A percentile compares a stretch with the other conserved stretches of the same genome.
Conservation (phyloP, 805 yeast species). For the Ogataea nakhonphanomensis region DNA sequence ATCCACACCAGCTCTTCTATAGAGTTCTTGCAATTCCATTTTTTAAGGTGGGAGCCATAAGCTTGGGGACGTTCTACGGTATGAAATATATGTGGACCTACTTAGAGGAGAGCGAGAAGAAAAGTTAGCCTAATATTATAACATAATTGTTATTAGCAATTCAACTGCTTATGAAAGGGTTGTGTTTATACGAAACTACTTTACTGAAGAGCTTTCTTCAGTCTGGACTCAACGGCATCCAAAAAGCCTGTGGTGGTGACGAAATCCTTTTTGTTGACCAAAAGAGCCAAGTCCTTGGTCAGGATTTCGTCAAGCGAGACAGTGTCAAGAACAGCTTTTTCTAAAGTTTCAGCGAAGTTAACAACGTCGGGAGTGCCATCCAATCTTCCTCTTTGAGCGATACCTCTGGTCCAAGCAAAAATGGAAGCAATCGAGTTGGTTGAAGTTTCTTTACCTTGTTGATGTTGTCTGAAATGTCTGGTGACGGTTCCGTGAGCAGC, state of each 20-base stretch:
- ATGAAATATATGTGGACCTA: conserved; percentile 43
- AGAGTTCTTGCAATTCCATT: conserved; percentile 45
- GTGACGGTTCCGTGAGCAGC: conserved; percentile 90
- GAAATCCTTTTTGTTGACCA: conserved; percentile 57
- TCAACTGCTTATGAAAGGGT: conserved; percentile 11
- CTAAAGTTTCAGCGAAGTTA: conserved; percentile 61
- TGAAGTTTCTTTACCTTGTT: conserved; percentile 77
- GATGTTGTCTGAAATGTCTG: conserved; percentile 79
- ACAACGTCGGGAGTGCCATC: conserved; percentile 71
- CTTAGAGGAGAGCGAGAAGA: conserved; percentile 30
- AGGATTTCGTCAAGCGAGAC: conserved; percentile 71
- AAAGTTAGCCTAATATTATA: conserved; percentile 8
- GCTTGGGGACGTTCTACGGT: conserved; percentile 46
- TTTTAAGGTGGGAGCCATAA: conserved; percentile 40
- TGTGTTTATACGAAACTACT: background rate
- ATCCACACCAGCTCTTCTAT: conserved; percentile 39
- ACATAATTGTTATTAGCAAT: conserved; percentile 7
- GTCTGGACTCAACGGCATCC: conserved; percentile 63
- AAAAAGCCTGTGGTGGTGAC: conserved; percentile 76
- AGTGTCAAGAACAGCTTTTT: conserved; percentile 65
- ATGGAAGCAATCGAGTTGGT: conserved; percentile 84
- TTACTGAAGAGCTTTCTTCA: conserved; percentile 16
- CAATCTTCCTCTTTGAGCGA: conserved; percentile 75
- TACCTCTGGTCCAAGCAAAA: conserved; percentile 84
- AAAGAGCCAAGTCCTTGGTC: conserved; percentile 78